These are phyloP conservation scores for Globomyces pollinis-pini DNA, from an alignment of 192 early-diverging fungal genomes.

Conservation along the genomic window DNA sequence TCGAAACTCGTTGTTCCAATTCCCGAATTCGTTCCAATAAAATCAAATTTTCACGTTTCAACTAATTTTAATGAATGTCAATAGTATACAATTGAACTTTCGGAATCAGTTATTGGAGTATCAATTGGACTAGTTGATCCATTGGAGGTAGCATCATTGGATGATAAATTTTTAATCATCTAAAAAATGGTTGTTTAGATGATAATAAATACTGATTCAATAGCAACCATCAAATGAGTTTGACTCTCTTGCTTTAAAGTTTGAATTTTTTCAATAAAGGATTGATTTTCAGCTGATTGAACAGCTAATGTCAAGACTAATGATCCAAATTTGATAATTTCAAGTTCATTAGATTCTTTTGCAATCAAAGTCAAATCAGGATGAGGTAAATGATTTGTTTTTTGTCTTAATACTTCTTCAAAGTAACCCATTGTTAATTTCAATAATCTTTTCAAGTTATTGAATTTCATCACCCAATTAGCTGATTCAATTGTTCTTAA, in stretches of 20 bases:
- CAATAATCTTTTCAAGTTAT: conserved; percentile 86
- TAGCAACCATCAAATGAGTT: conserved; percentile 80
- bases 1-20: too few species aligned
- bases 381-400: conserved; percentile 47
- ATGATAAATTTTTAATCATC: neutral
- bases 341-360: conserved; percentile 61
- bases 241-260: conserved; percentile 61
- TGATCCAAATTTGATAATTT: conserved; percentile 72
- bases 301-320: conserved; percentile 82
- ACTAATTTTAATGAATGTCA: too few species aligned
- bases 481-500: conserved; percentile 62
- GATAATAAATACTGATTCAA: conserved; percentile 51
- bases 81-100: too few species aligned
- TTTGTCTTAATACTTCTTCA: conserved; percentile 75
- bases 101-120: too few species aligned
- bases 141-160: too few species aligned
- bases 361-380: conserved; percentile 81
- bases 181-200: too few species aligned
- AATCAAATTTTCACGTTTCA: too few species aligned
- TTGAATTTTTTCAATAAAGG: conserved; percentile 81
- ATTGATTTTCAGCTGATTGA: conserved; percentile 74
- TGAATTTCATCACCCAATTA: conserved; percentile 94
- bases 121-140: too few species aligned
- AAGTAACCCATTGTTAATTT: conserved; percentile 77
- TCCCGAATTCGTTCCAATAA: too few species aligned